Conservation (phyloP, 768 basidiomycete genomes). For the Suillus subluteus region DNA sequence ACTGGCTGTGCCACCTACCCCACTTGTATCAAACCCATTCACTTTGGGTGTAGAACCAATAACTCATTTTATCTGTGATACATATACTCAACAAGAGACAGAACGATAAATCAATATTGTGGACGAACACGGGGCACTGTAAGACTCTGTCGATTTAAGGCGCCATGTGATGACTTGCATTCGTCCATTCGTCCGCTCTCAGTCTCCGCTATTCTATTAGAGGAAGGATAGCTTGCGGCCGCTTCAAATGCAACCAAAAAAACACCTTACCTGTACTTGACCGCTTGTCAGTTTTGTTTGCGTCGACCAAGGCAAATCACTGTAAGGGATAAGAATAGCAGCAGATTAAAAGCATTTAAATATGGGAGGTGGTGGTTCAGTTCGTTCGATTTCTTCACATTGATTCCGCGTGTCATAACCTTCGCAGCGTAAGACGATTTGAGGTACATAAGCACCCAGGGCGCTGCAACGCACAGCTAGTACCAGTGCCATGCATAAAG, state of each 20-base stretch:
- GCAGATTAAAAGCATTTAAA: not conserved
- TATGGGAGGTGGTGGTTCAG: not conserved
- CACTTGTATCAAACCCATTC: not conserved
- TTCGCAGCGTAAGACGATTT: not conserved
- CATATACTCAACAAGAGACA: not conserved
- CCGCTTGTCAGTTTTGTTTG: not conserved
- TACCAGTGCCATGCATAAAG: not conserved
- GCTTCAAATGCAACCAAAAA: not conserved
- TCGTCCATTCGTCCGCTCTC: not conserved
- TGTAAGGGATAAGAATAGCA: not conserved
- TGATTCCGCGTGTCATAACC: not conserved
- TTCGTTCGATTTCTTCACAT: not conserved
- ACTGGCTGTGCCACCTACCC: not conserved
- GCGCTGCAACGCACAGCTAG: not conserved
- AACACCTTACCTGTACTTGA: not conserved
- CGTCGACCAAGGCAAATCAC: not conserved
- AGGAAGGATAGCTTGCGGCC: not conserved
- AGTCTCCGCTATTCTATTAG: not conserved
- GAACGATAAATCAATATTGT: not conserved
- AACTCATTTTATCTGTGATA: not conserved
- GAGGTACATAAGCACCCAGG: not conserved
- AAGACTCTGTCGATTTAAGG: not conserved
- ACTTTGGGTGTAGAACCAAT: not conserved
- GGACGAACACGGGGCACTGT: not conserved
- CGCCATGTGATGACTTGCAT: not conserved